Conservation (phyloP, 768 basidiomycete species). For the Mycena galericulata region DNA sequence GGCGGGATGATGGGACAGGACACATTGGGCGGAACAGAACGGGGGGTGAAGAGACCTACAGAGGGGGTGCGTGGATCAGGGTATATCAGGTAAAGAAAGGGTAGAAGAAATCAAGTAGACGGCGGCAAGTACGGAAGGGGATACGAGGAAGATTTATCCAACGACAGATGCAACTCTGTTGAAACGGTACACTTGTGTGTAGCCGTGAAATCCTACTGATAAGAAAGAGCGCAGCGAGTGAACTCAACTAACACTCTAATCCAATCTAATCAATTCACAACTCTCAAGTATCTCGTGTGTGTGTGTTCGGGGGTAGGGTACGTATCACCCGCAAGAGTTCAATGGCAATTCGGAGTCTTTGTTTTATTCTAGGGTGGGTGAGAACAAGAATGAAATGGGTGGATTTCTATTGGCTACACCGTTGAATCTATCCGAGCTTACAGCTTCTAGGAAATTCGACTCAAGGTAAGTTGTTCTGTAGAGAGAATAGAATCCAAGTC, state of each 20-base stretch:
- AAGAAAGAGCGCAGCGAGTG: background rate
- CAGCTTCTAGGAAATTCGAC: too few relatives aligned
- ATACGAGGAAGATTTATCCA: too few relatives aligned
- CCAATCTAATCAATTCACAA: background rate
- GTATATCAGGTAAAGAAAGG: too few relatives aligned
- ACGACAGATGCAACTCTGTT: too few relatives aligned
- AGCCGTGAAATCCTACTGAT: background rate
- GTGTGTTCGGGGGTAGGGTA: conserved; percentile 40
- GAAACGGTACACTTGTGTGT: conserved; percentile 6
- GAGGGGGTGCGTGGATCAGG: too few relatives aligned
- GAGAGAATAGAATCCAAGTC: too few relatives aligned
- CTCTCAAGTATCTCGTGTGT: conserved; percentile 3
- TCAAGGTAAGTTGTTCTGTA: too few relatives aligned
- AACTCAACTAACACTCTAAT: background rate
- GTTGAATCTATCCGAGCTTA: background rate
- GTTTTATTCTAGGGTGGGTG: background rate
- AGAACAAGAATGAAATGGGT: background rate
- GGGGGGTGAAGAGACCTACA: too few relatives aligned
- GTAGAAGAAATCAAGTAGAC: too few relatives aligned
- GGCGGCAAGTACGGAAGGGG: too few relatives aligned
- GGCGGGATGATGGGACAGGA: too few relatives aligned
- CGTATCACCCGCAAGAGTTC: background rate
- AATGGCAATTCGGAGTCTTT: background rate
- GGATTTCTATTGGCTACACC: background rate
- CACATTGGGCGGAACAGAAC: too few relatives aligned